Evolutionary conservation across 257 asterid genomes (phyloP).

Genomic region (Solanum chaucha): DNA sequence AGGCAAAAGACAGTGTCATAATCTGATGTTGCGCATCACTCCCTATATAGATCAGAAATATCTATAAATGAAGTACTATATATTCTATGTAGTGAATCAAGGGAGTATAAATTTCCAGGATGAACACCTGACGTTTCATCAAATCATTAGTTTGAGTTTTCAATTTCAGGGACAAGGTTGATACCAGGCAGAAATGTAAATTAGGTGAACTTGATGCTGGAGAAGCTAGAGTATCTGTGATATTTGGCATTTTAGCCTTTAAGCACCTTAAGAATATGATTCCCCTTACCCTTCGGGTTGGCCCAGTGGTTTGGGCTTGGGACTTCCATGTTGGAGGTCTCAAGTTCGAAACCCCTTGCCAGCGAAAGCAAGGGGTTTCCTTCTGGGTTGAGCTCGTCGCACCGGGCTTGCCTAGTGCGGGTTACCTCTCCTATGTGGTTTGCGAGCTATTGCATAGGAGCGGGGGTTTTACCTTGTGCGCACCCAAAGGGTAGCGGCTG

Average conservation of each 20-base stretch:
- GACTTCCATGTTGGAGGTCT: too few relatives aligned
- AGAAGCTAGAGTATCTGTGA: not conserved
- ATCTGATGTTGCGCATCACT: not conserved
- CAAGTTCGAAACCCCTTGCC: too few relatives aligned
- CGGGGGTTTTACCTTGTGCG: too few relatives aligned
- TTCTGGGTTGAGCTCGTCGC: too few relatives aligned
- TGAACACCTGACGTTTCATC: not conserved
- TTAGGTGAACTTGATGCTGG: not conserved
- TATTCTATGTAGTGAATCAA: not conserved
- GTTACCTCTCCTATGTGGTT: too few relatives aligned
- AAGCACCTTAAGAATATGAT: not conserved
- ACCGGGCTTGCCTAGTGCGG: too few relatives aligned
- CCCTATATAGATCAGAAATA: not conserved
- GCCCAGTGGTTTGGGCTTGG: too few relatives aligned
- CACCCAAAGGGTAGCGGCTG: too few relatives aligned
- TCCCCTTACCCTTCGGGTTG: not conserved
- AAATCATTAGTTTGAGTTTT: not conserved
- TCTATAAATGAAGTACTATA: not conserved
- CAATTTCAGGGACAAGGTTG: not conserved
- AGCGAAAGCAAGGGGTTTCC: too few relatives aligned
- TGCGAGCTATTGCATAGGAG: too few relatives aligned
- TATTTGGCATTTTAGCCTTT: not conserved
- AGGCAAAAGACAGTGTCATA: not conserved
- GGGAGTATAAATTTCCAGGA: not conserved
- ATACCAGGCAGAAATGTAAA: not conserved